Evolutionary conservation across 108 stramenopile genomes (phyloP).

Genomic region (Nannochloropsis granulata): DNA sequence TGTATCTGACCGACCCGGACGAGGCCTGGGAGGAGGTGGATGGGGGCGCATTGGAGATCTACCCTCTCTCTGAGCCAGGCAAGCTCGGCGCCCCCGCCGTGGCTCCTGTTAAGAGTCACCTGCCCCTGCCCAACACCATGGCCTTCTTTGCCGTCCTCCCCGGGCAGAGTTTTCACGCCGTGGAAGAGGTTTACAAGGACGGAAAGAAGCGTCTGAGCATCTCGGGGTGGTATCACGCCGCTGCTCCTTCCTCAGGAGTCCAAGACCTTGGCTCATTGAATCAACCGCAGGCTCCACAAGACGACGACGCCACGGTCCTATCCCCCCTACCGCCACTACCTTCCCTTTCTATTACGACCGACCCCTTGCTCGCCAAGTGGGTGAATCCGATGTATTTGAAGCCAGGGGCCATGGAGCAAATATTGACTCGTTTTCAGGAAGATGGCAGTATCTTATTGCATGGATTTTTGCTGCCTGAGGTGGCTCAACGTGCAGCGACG

Average conservation of each 20-base stretch:
- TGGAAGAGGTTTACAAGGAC: slow-evolving; percentile 84
- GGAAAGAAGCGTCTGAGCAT: slow-evolving; percentile 64
- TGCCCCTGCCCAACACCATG: slow-evolving; percentile 71
- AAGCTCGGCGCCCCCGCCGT: slow-evolving; percentile 40
- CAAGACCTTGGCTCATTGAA: neutral
- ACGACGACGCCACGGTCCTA: neutral
- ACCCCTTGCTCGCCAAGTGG: slow-evolving; percentile 7
- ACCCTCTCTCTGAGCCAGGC: slow-evolving; percentile 32
- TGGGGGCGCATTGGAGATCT: slow-evolving; percentile 80
- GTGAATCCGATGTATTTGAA: slow-evolving; percentile 20
- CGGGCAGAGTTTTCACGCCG: slow-evolving; percentile 76
- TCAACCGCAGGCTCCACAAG: neutral
- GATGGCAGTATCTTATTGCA: neutral
- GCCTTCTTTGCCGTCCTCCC: slow-evolving; percentile 77
- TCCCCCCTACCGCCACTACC: neutral
- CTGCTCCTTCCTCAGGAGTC: neutral
- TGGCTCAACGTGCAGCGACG: slow-evolving; percentile 8
- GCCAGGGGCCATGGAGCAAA: neutral
- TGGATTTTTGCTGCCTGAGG: neutral
- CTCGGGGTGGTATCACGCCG: slow-evolving; percentile 48
- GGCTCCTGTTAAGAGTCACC: slow-evolving; percentile 49
- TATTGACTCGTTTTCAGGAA: neutral
- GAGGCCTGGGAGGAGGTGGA: slow-evolving; percentile 56
- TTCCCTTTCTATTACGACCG: neutral
- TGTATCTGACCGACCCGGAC: slow-evolving; percentile 77